Percentiles rank a stretch among this genome's conserved stretches.
Conservation (phyloP, 2,329 filamentous ascomycete genomes). For the Cytospora paraplurivora region DNA sequence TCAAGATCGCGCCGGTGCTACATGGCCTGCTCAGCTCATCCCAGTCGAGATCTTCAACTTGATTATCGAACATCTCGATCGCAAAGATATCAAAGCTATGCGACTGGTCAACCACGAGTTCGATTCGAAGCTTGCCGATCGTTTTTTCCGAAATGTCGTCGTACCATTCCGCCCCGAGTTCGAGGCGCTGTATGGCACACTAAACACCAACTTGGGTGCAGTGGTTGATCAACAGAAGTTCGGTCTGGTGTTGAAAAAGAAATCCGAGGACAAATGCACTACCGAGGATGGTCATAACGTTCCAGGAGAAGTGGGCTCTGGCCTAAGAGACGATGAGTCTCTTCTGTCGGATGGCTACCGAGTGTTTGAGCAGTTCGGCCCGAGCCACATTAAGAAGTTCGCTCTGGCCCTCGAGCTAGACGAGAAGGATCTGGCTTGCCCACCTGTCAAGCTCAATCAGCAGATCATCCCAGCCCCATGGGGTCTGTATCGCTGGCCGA, state of each 20-base stretch:
- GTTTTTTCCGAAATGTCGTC: conserved; percentile 64
- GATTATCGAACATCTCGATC: conserved; percentile 57
- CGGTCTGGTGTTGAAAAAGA: conserved; percentile 35
- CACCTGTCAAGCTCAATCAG: conserved; percentile 59
- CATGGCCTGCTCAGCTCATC: conserved; percentile 43
- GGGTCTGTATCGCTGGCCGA: conserved; percentile 68
- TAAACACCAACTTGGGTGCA: conserved; percentile 38
- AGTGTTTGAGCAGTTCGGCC: conserved; percentile 62
- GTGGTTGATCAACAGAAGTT: conserved; percentile 14
- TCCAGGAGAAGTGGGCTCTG: conserved; percentile 28
- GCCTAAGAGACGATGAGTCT: conserved; percentile 32
- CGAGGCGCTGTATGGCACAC: conserved; percentile 37
- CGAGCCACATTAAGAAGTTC: conserved; percentile 59
- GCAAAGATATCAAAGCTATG: conserved; percentile 60
- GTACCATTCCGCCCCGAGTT: conserved; percentile 67
- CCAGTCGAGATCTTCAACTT: conserved; percentile 65
- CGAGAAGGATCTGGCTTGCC: conserved; percentile 51
- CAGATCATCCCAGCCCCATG: conserved; percentile 60
- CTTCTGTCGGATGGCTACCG: conserved; percentile 55
- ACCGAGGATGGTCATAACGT: not conserved
- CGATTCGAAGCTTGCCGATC: conserved; percentile 30
- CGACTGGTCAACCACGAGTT: conserved; percentile 64
- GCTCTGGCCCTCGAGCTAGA: conserved; percentile 71
- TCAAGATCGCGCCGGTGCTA: not conserved
- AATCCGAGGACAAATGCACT: not conserved